Base-by-base conservation (phyloP, 768 basidiomycete genomes). In the Auriscalpium orientale region DNA sequence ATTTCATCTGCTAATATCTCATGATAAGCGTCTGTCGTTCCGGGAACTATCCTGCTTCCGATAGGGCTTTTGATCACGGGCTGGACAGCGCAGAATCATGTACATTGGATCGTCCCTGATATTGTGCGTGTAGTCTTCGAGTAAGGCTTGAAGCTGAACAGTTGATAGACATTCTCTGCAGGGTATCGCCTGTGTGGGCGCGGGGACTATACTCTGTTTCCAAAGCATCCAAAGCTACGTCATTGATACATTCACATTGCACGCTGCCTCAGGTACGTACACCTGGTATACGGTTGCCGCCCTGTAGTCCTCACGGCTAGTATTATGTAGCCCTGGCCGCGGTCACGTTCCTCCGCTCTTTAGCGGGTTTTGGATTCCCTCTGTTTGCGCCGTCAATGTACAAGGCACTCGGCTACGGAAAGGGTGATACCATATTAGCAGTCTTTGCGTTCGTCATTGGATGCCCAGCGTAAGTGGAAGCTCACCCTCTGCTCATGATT, bases 311-410 rank as follows among this genome's bases (percentile, higher is more conserved):
- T 64, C 4, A 28, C 4, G 28, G 28, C 28, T 28, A 40, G 58
- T 50, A 57, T 54, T 56, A 1, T 68, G 56, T 53, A 80, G 84
- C 86, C 3, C 69, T 91, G 10, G 86, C 86, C 0, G 85, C 85
- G 0, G 80, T 81, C 20, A 71, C 83, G 0, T 85, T 68, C 65
- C 65, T 89, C 12, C 81, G 89, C 28, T 81, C 84, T 0, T 53
- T 87, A 0, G 79, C 81, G 1, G 89, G 89, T 0, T 90, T 88
- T 52, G 82, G 77, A 1, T 89, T 91, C 65, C 89, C 89, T 2
- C 70, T 91, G n/a, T 91, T 91, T 61, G 85, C 83, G 4, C 82
- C 84, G 21, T 71, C 77, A 38, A 85, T 90, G 82, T 89, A 79
- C 68, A 66, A 71, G 1, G 70, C 72, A 13, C 71, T 90, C 1